These are phyloP conservation scores for Diaporthe sp. DNA, from an alignment of 2,329 filamentous ascomycete species.

Conservation along the genomic window DNA sequence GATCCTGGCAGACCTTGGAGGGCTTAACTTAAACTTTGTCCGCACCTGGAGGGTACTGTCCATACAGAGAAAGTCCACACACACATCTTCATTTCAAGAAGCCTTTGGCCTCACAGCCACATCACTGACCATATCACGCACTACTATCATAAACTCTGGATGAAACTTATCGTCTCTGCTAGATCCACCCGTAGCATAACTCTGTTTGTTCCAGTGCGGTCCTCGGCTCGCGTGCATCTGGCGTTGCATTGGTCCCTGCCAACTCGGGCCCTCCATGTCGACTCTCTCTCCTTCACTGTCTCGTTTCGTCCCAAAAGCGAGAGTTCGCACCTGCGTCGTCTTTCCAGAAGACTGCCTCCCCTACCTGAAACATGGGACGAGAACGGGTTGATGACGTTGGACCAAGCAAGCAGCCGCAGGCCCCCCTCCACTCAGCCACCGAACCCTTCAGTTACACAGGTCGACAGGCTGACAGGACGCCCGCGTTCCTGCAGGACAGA, in stretches of 20 bases:
- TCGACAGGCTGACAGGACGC: constrained; percentile 17
- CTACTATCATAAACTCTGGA: constrained; percentile 7
- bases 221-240: constrained; percentile 19
- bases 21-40: constrained; percentile 11
- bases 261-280: constrained; percentile 23
- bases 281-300: neutral
- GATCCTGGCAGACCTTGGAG: constrained; percentile 2
- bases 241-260: constrained; percentile 13
- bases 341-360: neutral
- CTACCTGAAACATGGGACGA: constrained; percentile 29
- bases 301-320: constrained; percentile 14
- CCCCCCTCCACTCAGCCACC: too few species aligned
- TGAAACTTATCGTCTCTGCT: constrained; percentile 24
- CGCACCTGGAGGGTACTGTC: neutral
- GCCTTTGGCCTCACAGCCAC: neutral
- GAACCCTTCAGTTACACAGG: neutral
- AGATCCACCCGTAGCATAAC: neutral
- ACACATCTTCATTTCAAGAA: constrained; percentile 12
- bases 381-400: constrained; percentile 27
- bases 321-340: neutral
- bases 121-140: neutral
- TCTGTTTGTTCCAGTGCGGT: constrained; percentile 18
- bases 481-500: constrained; percentile 36
- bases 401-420: constrained; percentile 13
- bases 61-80: neutral